These are phyloP conservation scores for Aquilaria agallochum DNA, from an alignment of 441 rosid genomes.

Conservation along the genomic window DNA sequence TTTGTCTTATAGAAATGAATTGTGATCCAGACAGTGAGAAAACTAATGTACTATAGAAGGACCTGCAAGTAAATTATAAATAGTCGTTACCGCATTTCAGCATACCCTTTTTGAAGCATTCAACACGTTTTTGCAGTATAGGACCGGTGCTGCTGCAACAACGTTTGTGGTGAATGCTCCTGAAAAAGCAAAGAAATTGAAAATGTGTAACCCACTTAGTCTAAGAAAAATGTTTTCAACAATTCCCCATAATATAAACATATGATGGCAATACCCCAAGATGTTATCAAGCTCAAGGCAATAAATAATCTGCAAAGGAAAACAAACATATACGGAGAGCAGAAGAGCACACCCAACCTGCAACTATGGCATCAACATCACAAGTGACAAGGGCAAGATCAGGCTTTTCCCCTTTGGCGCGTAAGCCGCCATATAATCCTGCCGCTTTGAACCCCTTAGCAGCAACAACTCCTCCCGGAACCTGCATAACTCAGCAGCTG, in stretches of 20 bases:
- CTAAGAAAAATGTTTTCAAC: too few species aligned
- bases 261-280: too few species aligned
- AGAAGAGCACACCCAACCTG: slow-evolving; percentile 39
- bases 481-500: slow-evolving; percentile 31
- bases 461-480: slow-evolving; percentile 94
- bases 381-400: slow-evolving; percentile 90
- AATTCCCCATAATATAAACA: too few species aligned
- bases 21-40: slow-evolving; percentile 5
- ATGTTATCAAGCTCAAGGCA: too few species aligned
- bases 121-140: slow-evolving; percentile 68
- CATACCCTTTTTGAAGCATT: slow-evolving; percentile 54
- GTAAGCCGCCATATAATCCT: slow-evolving; percentile 79
- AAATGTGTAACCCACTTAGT: neutral
- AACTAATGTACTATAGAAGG: neutral
- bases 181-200: slow-evolving; percentile 16
- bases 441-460: slow-evolving; percentile 90
- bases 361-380: slow-evolving; percentile 80
- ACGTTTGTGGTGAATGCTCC: slow-evolving; percentile 83
- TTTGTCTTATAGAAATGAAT: neutral
- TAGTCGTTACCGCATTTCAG: slow-evolving; percentile 1
- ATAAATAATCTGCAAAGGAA: too few species aligned
- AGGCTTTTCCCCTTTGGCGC: slow-evolving; percentile 85
- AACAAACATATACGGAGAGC: too few species aligned
- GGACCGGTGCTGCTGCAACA: slow-evolving; percentile 94
- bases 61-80: neutral